Base-by-base conservation (phyloP, 2,329 filamentous ascomycete genomes). In the Aspergillus versicolor region DNA sequence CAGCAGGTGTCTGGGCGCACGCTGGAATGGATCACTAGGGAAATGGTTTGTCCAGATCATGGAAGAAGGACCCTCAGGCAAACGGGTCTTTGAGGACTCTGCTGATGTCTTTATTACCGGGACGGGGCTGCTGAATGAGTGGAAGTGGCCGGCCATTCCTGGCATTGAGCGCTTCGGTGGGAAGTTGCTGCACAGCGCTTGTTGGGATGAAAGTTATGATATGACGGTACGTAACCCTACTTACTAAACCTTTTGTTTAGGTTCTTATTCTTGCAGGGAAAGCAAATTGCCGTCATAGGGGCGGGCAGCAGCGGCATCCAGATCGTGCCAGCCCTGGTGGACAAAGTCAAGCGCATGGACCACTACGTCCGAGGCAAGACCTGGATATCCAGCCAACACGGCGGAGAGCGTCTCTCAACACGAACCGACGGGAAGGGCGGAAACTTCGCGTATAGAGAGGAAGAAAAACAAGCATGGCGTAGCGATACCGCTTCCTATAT, bases 321-420 rank as follows among this genome's bases (percentile, higher is more conserved):
- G 22, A 54, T 48, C 3, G 52, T 48, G 5, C 52, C 52, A 13
- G 52, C 44, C 17, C 17, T 48, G 2, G 15, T 54, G 7, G 44
- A 54, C 42, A 32, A 27, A 17, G 52, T 54, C 34, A 30, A 54
- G n/a, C 21, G n/a, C 11, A 54, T 54, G 52, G 52, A 54, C 30
- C 52, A 48, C 32, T 54, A 54, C 21, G n/a, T 54, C 30, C 52
- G 52, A 12, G 52, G 52, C 12, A 38, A 37, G 30, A 54, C 52
- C 12, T 54, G 52, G 43, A 54, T 54, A n/a, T 45, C 52, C 3
- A 40, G 13, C 32, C 52, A 54, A 17, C 43, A 45, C 13, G 52
- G 52, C 6, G 22, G 41, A 41, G 32, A 46, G 9, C 24, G 34
- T 17, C 43, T 54, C 12, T 43, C 52, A 7, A 13, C 43, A 22